A percentile compares a stretch with the other conserved stretches of the same genome.
These are phyloP conservation scores for Saccharomycopsis sp. DNA, from an alignment of 805 yeast genomes.

Conservation along the genomic window DNA sequence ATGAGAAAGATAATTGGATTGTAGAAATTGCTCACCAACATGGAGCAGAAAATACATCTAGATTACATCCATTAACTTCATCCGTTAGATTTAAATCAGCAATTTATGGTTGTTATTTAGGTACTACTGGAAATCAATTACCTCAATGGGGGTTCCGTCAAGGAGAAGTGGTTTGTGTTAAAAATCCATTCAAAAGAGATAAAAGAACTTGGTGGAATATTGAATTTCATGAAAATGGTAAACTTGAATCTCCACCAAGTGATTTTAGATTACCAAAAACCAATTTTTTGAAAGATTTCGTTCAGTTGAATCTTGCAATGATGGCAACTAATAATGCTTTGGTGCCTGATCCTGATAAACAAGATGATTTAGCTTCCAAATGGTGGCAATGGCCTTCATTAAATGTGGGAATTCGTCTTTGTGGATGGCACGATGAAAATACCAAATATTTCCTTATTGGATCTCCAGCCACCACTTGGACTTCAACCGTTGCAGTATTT, in stretches of 20 bases:
- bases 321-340: conserved; percentile 79
- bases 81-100: conserved; percentile 67
- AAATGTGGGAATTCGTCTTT: conserved; percentile 63
- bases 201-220: conserved; percentile 87
- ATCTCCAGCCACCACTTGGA: conserved; percentile 71
- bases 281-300: conserved; percentile 64
- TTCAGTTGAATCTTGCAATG: conserved; percentile 73
- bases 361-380: conserved; percentile 56
- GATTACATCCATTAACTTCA: conserved; percentile 73
- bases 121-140: conserved; percentile 68
- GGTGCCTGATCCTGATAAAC: conserved; percentile 68
- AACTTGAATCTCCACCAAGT: conserved; percentile 48
- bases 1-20: conserved; percentile 67
- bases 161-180: conserved; percentile 85
- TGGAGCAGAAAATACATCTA: conserved; percentile 39
- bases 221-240: conserved; percentile 54
- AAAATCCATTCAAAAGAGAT: conserved; percentile 57
- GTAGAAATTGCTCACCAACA: conserved; percentile 57
- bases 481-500: conserved; percentile 52
- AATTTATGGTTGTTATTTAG: conserved; percentile 70
- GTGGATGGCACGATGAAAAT: conserved; percentile 54
- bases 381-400: conserved; percentile 92
- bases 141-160: conserved; percentile 99
- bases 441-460: conserved; percentile 62
- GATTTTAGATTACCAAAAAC: conserved; percentile 65